Evolutionary conservation across 495 filamentous ascomycete species (phyloP).

Genomic region (Friedmanniomyces simplex): DNA sequence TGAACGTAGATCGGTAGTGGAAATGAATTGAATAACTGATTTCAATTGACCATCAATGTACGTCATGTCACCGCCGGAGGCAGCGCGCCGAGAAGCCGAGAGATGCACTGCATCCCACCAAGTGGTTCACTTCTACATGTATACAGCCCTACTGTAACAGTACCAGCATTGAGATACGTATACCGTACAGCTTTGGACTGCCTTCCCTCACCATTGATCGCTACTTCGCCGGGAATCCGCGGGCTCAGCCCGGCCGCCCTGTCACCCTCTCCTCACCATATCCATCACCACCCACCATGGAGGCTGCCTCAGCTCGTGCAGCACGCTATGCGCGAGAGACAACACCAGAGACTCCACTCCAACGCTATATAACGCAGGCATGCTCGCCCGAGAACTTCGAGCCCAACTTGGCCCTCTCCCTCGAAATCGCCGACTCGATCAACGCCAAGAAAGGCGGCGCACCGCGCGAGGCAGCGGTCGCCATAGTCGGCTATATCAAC

Average conservation of each 20-base stretch:
- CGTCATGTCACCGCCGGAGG: too few species aligned
- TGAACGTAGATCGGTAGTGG: too few species aligned
- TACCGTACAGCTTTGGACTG: too few species aligned
- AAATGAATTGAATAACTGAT: too few species aligned
- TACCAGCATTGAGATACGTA: too few species aligned
- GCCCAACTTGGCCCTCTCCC: conserved; percentile 88
- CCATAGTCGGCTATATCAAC: conserved; percentile 92
- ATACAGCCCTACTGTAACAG: too few species aligned
- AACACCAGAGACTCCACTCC: conserved; percentile 57
- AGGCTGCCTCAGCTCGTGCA: conserved; percentile 78
- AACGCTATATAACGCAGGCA: conserved; percentile 90
- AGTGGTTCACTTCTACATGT: too few species aligned
- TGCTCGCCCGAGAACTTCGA: conserved; percentile 96
- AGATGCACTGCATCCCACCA: too few species aligned
- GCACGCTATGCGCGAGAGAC: conserved; percentile 72
- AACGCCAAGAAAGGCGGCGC: conserved; percentile 97
- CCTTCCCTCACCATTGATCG: conserved; percentile 2
- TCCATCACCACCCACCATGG: conserved; percentile 41
- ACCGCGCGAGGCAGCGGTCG: conserved; percentile 88
- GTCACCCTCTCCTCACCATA: background rate
- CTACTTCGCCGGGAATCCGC: conserved; percentile 7
- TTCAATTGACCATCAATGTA: too few species aligned
- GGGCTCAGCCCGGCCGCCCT: background rate
- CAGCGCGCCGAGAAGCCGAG: too few species aligned
- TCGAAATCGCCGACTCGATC: conserved; percentile 93